These are phyloP conservation scores for Talaromyces sp. DNA, from an alignment of 2,329 filamentous ascomycete genomes.

Conservation along the genomic window DNA sequence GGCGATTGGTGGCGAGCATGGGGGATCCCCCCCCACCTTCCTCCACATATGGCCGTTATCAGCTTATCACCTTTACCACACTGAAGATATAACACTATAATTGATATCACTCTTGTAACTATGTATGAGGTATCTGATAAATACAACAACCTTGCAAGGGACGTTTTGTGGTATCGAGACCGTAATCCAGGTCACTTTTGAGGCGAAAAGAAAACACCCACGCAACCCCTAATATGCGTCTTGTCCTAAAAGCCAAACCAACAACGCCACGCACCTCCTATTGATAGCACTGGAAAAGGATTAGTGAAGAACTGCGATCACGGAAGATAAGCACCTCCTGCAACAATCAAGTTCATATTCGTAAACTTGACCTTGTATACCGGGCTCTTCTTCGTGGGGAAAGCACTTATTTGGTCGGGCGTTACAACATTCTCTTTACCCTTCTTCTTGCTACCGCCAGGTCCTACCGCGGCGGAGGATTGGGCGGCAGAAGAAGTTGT, in stretches of 20 bases:
- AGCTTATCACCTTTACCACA: not conserved
- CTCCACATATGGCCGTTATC: not conserved
- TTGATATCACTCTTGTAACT: not conserved
- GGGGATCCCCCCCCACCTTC: slow-evolving; percentile 5
- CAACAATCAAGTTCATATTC: slow-evolving; percentile 88
- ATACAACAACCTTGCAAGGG: not conserved
- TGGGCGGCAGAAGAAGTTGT: slow-evolving; percentile 44
- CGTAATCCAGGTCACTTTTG: not conserved
- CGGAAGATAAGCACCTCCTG: slow-evolving; percentile 68
- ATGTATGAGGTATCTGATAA: not conserved
- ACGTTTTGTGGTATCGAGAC: not conserved
- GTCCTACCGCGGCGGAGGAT: slow-evolving; percentile 45
- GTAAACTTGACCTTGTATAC: slow-evolving; percentile 93
- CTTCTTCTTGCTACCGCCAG: slow-evolving; percentile 60
- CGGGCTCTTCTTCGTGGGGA: slow-evolving; percentile 92
- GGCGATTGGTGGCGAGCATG: slow-evolving; percentile 4
- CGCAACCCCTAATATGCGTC: not conserved
- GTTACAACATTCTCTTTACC: slow-evolving; percentile 86
- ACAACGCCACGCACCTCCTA: not conserved
- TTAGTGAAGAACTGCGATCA: not conserved
- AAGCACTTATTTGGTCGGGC: slow-evolving; percentile 89
- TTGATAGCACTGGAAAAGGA: not conserved
- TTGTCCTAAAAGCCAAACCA: not conserved
- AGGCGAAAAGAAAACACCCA: not conserved
- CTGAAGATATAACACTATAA: too few species aligned